These are phyloP conservation scores for Chiua virens DNA, from an alignment of 768 basidiomycete genomes.

Conservation along the genomic window DNA sequence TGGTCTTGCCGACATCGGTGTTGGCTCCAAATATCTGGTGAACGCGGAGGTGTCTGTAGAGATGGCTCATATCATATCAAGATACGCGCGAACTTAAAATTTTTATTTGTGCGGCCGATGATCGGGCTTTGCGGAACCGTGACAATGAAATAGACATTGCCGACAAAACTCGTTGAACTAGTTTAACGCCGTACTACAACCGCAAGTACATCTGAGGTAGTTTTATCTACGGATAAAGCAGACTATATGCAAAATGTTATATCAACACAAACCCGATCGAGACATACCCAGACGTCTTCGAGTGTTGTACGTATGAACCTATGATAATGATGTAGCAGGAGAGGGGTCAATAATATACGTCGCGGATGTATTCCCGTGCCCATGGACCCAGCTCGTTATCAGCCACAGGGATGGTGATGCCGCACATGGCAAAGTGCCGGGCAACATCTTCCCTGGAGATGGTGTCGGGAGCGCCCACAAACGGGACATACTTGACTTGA, in stretches of 20 bases:
- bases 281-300: constrained; percentile 29
- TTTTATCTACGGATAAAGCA: constrained; percentile 5
- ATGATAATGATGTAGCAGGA: constrained; percentile 7
- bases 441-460: constrained; percentile 36
- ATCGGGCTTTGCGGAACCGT: too few species aligned
- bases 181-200: constrained; percentile 19
- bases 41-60: constrained; percentile 82
- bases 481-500: constrained; percentile 31
- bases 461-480: constrained; percentile 27
- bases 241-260: background rate
- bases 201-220: constrained; percentile 8
- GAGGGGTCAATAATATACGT: constrained; percentile 27
- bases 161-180: background rate
- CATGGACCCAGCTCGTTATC: constrained; percentile 39
- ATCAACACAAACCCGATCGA: constrained; percentile 14
- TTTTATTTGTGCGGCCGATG: background rate
- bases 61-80: constrained; percentile 60
- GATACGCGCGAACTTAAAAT: background rate
- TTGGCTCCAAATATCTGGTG: constrained; percentile 96
- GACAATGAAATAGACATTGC: background rate
- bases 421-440: constrained; percentile 44
- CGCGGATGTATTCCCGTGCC: constrained; percentile 36
- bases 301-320: constrained; percentile 15
- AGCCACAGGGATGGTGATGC: constrained; percentile 37
- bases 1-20: constrained; percentile 94